A percentile compares a stretch with the other conserved stretches of the same genome.
Conservation (phyloP, 352 stramenopile species). For the Phytophthora colocasiae region DNA sequence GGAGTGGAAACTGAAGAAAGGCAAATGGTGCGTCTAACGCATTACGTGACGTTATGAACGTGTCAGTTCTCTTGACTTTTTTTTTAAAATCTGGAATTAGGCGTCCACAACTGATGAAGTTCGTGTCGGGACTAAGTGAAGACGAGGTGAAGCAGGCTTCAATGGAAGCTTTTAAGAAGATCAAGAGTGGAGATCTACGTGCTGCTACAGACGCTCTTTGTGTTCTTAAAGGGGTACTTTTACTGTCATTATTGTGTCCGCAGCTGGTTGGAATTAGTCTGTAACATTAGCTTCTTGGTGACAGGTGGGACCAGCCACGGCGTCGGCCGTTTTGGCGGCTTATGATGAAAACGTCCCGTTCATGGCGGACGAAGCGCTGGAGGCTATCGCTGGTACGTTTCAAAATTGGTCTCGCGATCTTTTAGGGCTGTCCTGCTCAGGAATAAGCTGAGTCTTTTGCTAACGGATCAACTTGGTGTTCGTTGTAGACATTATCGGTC, state of each 20-base stretch:
- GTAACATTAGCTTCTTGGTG: conserved; percentile 4
- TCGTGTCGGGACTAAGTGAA: conserved; percentile 50
- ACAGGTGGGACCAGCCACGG: conserved; percentile 80
- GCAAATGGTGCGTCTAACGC: conserved; percentile 66
- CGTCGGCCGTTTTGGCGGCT: conserved; percentile 73
- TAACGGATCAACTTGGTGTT: conserved; percentile 6
- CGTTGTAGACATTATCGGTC: conserved; percentile 63
- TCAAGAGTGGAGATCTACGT: conserved; percentile 43
- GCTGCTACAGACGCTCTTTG: conserved; percentile 58
- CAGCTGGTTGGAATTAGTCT: conserved; percentile 6
- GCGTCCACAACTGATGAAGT: conserved; percentile 82
- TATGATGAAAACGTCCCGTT: conserved; percentile 76
- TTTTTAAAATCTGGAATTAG: conserved; percentile 25
- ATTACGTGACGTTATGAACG: neutral
- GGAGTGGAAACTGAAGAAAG: conserved; percentile 89
- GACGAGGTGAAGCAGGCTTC: conserved; percentile 62
- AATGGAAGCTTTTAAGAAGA: conserved; percentile 40
- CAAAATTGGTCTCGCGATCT: neutral
- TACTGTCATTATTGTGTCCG: conserved; percentile 10
- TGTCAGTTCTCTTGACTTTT: conserved; percentile 14
- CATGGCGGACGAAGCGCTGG: conserved; percentile 83
- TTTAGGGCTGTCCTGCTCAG: conserved; percentile 11
- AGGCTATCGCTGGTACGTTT: conserved; percentile 65
- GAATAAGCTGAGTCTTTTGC: conserved; percentile 8
- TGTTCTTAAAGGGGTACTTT: conserved; percentile 68